These are phyloP conservation scores for Backusella circina DNA, from an alignment of 192 early-diverging fungal species.

Conservation along the genomic window DNA sequence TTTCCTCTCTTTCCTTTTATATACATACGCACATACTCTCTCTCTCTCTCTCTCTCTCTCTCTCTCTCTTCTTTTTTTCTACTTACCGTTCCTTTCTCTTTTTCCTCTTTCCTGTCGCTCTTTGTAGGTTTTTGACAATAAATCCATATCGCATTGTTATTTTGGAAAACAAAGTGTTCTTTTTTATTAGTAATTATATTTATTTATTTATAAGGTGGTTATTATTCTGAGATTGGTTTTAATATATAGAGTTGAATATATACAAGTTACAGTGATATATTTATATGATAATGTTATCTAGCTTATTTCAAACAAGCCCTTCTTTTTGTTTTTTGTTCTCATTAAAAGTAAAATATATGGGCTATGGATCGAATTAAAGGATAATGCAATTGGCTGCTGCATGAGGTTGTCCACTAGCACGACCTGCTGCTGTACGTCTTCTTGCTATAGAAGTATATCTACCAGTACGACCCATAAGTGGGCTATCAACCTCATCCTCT, in stretches of 20 bases:
- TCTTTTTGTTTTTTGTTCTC: not conserved
- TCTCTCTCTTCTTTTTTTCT: too few relatives aligned
- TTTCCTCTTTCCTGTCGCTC: not conserved
- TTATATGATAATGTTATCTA: not conserved
- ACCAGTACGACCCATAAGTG: not conserved
- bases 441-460: not conserved
- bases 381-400: conserved; percentile 9
- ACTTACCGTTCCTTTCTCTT: not conserved
- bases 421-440: not conserved
- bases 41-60: not conserved
- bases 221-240: not conserved
- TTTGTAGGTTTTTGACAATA: not conserved
- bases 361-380: not conserved
- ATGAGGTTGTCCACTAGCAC: not conserved
- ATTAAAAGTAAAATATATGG: not conserved
- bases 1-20: not conserved
- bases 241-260: not conserved
- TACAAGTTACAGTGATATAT: not conserved
- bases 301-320: not conserved
- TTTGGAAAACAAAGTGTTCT: not conserved
- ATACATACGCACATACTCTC: not conserved
- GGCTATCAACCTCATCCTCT: not conserved
- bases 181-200: not conserved
- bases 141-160: not conserved
- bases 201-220: not conserved